phyloP scores from a whole-genome alignment of 169 alveolate genomes.

The Eimeria falciformis region DNA sequence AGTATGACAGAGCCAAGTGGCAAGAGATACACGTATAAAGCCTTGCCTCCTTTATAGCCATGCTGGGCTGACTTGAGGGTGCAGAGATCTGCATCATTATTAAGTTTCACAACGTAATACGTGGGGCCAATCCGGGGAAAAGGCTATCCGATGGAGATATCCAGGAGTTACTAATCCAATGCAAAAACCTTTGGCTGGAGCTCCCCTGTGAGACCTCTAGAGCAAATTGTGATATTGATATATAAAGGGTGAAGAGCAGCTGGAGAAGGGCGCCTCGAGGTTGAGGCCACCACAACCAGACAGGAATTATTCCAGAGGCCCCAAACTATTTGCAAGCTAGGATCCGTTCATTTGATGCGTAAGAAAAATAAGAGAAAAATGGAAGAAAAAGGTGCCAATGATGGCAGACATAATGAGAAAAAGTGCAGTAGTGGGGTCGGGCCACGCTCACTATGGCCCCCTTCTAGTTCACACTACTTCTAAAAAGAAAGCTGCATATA shows the following conservation, averaged over 20 bases:
- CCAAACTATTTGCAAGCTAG: no score
- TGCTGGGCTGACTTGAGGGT: slow-evolving; percentile 2
- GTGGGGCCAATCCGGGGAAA: background rate
- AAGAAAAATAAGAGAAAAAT: no score
- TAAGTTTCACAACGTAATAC: background rate
- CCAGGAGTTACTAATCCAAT: no score
- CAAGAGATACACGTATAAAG: background rate
- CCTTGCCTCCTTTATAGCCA: slow-evolving; percentile 47
- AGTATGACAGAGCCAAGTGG: no score
- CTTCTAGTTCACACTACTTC: no score
- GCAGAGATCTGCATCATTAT: slow-evolving; percentile 57
- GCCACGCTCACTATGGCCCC: background rate
- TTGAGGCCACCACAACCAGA: no score
- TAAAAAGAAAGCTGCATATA: no score
- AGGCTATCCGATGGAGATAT: no score
- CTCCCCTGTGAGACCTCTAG: no score
- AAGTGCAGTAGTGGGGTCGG: background rate
- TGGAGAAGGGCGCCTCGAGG: background rate
- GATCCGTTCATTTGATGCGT: no score
- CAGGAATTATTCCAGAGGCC: no score
- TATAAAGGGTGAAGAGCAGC: background rate
- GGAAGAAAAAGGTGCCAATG: background rate
- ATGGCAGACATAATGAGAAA: background rate
- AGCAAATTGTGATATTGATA: background rate
- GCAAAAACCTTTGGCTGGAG: no score